Evolutionary conservation across 108 stramenopile genomes (phyloP), one percentile per base, ranked within the genome.

Genomic region (Skeletonema potamos): DNA sequence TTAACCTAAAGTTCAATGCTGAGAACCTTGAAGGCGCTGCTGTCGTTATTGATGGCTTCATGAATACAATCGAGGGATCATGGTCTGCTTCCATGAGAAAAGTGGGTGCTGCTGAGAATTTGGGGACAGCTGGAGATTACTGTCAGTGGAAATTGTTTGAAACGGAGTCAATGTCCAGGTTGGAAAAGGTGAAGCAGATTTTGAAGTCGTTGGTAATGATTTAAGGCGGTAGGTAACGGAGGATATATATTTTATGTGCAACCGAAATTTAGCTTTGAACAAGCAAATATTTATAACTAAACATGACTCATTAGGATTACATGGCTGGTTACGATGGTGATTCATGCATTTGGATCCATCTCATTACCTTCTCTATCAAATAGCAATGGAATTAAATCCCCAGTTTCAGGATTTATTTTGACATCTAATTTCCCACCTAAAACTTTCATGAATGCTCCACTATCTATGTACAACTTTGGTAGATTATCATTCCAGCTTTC

Each of bases 371-470:
- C 82, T 51, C 82, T 73, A 79, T 95, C 91, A 51, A 84, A 72
- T 17, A 95, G 58, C 17, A 81, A 70, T 6, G 89, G 87, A 6
- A 73, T 79, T 33, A 85, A 43, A 2, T 54, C 66, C 28, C 81
- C 81, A 6, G 71, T 68, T 37, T 85, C 82, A 1, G 69, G 59
- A 58, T 91, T 70, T 10, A 86, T 43, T 28, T 91, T 86, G 6
- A 89, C 76, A 67, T 89, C 88, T 51, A 92, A 62, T 13, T 78
- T 91, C 6, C 80, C 87, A 20, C 93, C 93, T 34, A 95, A 64
- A 0, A 92, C 93, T 70, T 95, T 95, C 81, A 95, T 68, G 68
- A 95, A 91, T 17, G 91, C 93, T 64, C 82, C 76, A 46, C 79
- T 78, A 64, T 89, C 76, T 56, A 95, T 76, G 67, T 91, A 92